Conservation (phyloP, 2,329 filamentous ascomycete genomes). For the Dactylellina haptotyla region DNA sequence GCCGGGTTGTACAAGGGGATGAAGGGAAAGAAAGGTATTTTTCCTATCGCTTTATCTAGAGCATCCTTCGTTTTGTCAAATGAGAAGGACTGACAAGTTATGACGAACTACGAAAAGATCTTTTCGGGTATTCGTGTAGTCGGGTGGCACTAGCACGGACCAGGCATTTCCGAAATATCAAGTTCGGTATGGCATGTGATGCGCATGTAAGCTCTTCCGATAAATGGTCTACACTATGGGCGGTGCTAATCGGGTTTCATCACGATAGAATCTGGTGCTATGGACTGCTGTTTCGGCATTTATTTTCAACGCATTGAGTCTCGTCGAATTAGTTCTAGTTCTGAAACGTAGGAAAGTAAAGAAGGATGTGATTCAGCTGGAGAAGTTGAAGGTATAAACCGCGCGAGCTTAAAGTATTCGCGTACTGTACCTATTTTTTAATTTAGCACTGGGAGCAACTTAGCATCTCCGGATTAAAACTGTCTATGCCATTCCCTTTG, state of each 20-base stretch:
- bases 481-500: neutral
- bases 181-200: slow-evolving; percentile 39
- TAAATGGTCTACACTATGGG: neutral
- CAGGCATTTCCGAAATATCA: slow-evolving; percentile 40
- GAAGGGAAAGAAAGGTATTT: slow-evolving; percentile 33
- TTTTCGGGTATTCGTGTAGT: slow-evolving; percentile 45
- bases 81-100: neutral
- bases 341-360: slow-evolving; percentile 24
- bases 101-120: slow-evolving; percentile 12
- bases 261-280: slow-evolving; percentile 34
- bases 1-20: slow-evolving; percentile 27
- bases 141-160: slow-evolving; percentile 30
- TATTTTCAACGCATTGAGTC: slow-evolving; percentile 21
- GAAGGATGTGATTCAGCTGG: slow-evolving; percentile 36
- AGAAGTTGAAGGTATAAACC: slow-evolving; percentile 45
- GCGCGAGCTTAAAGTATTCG: neutral
- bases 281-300: slow-evolving; percentile 31
- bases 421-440: neutral
- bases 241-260: neutral
- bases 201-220: slow-evolving; percentile 30
- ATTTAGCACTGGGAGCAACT: neutral
- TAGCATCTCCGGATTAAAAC: neutral
- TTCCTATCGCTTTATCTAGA: neutral
- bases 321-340: slow-evolving; percentile 20
- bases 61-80: too few species aligned